A percentile compares a stretch with the other conserved stretches of the same genome.
Conservation (phyloP, 352 stramenopile species). For the Stramenopiles sp. region DNA sequence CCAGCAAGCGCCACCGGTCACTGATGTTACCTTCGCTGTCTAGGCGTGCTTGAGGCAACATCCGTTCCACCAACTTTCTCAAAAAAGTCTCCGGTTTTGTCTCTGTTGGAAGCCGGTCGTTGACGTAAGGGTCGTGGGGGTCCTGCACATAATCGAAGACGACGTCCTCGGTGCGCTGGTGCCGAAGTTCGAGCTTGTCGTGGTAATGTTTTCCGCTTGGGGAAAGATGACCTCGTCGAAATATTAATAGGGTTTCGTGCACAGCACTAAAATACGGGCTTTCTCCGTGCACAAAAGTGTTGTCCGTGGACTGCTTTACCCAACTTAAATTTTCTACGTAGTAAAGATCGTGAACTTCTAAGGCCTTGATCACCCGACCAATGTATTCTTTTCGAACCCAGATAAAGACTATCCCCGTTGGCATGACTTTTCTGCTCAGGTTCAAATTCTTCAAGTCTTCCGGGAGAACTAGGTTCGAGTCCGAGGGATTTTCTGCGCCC, state of each 20-base stretch:
- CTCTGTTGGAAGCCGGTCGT: background rate
- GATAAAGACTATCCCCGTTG: constrained; percentile 11
- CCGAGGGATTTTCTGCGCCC: background rate
- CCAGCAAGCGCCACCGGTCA: background rate
- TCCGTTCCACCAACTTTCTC: background rate
- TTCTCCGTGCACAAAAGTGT: background rate
- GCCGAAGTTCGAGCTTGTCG: background rate
- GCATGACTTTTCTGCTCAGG: constrained; percentile 4
- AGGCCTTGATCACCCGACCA: background rate
- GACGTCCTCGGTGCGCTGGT: background rate
- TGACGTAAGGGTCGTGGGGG: background rate
- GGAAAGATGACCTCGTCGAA: constrained; percentile 3
- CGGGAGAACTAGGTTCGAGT: background rate
- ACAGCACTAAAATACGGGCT: constrained; percentile 3
- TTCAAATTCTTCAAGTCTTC: background rate
- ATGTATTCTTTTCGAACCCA: background rate
- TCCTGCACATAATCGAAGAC: too few relatives aligned
- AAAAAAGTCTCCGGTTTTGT: background rate
- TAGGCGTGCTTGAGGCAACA: background rate
- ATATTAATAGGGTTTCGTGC: constrained; percentile 7
- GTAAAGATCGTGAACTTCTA: constrained; percentile 2
- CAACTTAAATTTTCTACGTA: constrained; percentile 11
- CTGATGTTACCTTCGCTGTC: background rate
- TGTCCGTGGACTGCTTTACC: background rate
- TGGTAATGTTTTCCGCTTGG: background rate